A percentile compares a stretch with the other conserved stretches of the same genome.
phyloP scores from a whole-genome alignment of 495 filamentous ascomycete genomes.

The Bryoglossum gracile region DNA sequence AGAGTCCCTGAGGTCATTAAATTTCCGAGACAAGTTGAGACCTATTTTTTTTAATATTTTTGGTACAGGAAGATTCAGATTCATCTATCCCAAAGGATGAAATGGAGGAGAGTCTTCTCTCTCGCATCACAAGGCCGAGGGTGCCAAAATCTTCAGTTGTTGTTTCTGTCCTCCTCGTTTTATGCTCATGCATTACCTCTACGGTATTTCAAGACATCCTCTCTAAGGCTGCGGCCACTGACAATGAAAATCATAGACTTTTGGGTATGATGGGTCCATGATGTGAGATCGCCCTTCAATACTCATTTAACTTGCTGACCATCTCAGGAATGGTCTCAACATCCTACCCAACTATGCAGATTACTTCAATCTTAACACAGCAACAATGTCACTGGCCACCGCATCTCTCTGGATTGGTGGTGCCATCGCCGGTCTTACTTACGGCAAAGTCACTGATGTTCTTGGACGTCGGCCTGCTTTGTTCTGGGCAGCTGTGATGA shows the following conservation, averaged over 20 bases:
- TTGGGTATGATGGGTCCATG: constrained; percentile 45
- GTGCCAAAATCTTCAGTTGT: constrained; percentile 39
- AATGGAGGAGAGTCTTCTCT: neutral
- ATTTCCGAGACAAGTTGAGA: no score
- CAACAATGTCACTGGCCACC: constrained; percentile 17
- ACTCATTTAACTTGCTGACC: no score
- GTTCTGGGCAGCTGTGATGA: constrained; percentile 37
- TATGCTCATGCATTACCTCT: constrained; percentile 43
- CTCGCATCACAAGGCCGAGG: constrained; percentile 11
- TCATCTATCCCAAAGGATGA: neutral
- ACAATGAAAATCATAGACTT: constrained; percentile 31
- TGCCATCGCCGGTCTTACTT: constrained; percentile 15
- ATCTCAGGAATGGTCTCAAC: constrained; percentile 47
- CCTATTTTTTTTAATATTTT: neutral
- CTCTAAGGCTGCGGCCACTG: neutral
- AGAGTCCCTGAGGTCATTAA: no score
- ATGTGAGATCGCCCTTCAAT: no score
- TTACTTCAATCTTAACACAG: constrained; percentile 40
- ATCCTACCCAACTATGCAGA: constrained; percentile 43
- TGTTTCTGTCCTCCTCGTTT: constrained; percentile 34
- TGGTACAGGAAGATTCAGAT: neutral
- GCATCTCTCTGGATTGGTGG: constrained; percentile 24
- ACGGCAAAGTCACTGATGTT: constrained; percentile 13
- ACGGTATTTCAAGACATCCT: constrained; percentile 23
- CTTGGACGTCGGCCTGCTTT: constrained; percentile 38